phyloP scores from a whole-genome alignment of 257 asterid genomes.

The Penstemon davidsonii region DNA sequence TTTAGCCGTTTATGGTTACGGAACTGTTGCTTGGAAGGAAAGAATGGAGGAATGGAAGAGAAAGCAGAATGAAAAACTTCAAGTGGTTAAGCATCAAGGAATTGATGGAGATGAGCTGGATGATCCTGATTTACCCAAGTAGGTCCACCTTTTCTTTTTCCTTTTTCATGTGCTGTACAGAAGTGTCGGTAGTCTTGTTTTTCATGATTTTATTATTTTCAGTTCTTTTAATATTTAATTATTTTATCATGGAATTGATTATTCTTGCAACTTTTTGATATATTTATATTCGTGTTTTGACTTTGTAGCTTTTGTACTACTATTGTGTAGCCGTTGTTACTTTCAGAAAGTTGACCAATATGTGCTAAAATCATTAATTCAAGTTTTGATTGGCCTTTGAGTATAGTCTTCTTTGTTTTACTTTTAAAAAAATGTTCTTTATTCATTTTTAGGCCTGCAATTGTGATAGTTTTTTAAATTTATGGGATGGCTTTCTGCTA shows the following conservation, averaged over 20 bases:
- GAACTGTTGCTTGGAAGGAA: constrained; percentile 97
- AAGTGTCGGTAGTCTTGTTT: constrained; percentile 48
- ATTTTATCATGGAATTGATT: too few species aligned
- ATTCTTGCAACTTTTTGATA: constrained; percentile 31
- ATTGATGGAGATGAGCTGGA: constrained; percentile 74
- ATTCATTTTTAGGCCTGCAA: too few species aligned
- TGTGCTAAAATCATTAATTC: constrained; percentile 19
- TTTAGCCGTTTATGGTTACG: constrained; percentile 92
- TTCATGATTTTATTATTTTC: constrained; percentile 29
- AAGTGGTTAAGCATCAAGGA: constrained; percentile 93
- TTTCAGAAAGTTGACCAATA: constrained; percentile 19
- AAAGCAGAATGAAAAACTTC: constrained; percentile 85
- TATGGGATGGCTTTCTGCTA: too few species aligned
- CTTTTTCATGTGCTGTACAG: constrained; percentile 31
- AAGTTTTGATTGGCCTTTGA: constrained; percentile 10
- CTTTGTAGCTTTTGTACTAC: constrained; percentile 27
- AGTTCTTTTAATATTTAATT: constrained; percentile 11
- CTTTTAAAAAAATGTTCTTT: too few species aligned
- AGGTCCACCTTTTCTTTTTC: constrained; percentile 42
- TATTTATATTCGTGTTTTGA: not conserved
- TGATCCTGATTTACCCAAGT: constrained; percentile 94
- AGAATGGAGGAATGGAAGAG: constrained; percentile 99
- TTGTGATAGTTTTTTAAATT: too few species aligned
- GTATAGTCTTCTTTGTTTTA: not conserved
- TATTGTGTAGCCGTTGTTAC: constrained; percentile 26